Percentiles rank a stretch among this genome's conserved stretches.
phyloP scores from a whole-genome alignment of 331 rosid genomes.

The Erythrophleum ivorense region DNA sequence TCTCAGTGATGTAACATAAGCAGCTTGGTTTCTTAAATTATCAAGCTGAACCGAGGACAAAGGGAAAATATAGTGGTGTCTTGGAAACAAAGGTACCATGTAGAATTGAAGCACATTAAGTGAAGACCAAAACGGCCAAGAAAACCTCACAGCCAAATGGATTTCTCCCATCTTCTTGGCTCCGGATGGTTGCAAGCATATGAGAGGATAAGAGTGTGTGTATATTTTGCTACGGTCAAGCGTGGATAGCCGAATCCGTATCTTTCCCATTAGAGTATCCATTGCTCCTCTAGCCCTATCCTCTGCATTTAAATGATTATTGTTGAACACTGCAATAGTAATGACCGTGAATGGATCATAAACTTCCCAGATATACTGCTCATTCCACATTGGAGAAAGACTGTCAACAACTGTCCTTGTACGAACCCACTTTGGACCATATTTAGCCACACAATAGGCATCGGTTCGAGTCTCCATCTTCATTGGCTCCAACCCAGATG shows the following conservation, averaged over 20 bases:
- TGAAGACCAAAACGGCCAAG: conserved; percentile 30
- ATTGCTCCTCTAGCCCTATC: conserved; percentile 30
- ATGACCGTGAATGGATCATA: conserved; percentile 47
- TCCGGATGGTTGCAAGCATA: conserved; percentile 38
- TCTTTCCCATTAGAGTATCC: conserved; percentile 42
- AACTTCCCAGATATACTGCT: conserved; percentile 50
- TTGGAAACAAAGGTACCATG: conserved; percentile 35
- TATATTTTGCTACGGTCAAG: conserved; percentile 34
- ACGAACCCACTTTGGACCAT: conserved; percentile 47
- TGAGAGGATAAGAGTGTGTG: conserved; percentile 46
- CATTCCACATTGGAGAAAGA: conserved; percentile 45
- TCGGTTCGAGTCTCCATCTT: conserved; percentile 31
- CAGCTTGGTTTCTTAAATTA: conserved; percentile 38
- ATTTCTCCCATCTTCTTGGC: conserved; percentile 45
- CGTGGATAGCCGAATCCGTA: conserved; percentile 43
- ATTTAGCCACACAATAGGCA: conserved; percentile 50
- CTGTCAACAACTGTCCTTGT: conserved; percentile 42
- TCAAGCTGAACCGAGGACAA: conserved; percentile 34
- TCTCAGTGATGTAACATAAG: conserved; percentile 22
- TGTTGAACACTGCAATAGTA: conserved; percentile 46
- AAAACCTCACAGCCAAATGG: conserved; percentile 49
- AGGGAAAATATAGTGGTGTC: conserved; percentile 35
- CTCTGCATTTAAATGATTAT: conserved; percentile 34
- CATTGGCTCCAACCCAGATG: conserved; percentile 39
- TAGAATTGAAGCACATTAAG: conserved; percentile 7